Evolutionary conservation across 169 alveolate species (phyloP).

Genomic region (Plasmodium fragile): DNA sequence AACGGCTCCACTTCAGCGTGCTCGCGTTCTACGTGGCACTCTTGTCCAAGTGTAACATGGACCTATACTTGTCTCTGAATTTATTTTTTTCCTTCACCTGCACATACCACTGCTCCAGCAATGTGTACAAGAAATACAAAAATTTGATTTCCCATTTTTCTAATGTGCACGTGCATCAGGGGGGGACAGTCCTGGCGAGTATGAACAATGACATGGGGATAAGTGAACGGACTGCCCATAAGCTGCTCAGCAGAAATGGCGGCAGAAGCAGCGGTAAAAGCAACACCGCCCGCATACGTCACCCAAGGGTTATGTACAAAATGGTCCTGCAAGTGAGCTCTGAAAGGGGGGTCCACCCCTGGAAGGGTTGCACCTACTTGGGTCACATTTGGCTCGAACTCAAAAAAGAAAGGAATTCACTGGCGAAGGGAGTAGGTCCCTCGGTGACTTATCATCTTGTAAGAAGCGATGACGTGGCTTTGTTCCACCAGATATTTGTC

Average conservation of each 20-base stretch:
- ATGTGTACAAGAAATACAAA: constrained; percentile 24
- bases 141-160: not conserved
- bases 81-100: constrained; percentile 31
- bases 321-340: not conserved
- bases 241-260: constrained; percentile 1
- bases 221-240: not conserved
- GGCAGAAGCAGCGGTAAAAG: not conserved
- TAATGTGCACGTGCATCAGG: not conserved
- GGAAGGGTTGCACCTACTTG: not conserved
- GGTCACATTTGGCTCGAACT: not conserved
- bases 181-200: not conserved
- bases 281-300: not conserved
- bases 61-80: constrained; percentile 2
- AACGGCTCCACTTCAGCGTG: constrained; percentile 26
- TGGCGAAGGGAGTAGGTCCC: not conserved
- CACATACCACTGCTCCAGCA: constrained; percentile 43
- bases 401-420: not conserved
- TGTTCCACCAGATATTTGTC: not conserved
- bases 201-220: not conserved
- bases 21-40: not conserved
- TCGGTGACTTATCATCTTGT: not conserved
- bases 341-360: not conserved
- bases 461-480: not conserved
- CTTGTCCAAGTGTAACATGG: not conserved
- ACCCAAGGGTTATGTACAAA: not conserved